Evolutionary conservation across 495 filamentous ascomycete genomes (phyloP).

Genomic region (Neurospora sp.): DNA sequence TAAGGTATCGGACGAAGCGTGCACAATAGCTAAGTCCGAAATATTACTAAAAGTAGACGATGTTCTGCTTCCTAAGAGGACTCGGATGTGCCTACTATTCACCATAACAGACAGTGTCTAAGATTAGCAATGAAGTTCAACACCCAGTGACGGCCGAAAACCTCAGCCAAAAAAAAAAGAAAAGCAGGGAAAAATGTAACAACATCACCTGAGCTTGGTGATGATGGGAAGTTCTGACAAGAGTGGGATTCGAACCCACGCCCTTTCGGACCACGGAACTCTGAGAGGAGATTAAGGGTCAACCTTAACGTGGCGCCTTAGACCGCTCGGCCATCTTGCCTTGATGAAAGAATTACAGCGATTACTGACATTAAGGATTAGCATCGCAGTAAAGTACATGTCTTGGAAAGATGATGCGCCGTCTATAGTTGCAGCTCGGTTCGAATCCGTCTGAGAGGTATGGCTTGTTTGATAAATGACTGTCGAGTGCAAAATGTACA

Average conservation of each 20-base stretch:
- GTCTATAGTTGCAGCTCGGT: background rate
- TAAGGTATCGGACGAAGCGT: too few species aligned
- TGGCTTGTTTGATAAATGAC: background rate
- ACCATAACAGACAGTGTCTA: too few species aligned
- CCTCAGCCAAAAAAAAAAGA: background rate
- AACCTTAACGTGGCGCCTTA: background rate
- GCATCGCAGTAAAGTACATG: background rate
- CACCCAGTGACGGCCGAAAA: background rate
- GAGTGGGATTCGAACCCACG: constrained; percentile 30
- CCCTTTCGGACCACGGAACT: constrained; percentile 22
- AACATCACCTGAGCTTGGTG: background rate
- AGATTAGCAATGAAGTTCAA: background rate
- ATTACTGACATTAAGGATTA: background rate
- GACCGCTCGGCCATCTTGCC: background rate
- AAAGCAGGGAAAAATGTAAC: background rate
- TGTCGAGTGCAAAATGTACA: background rate
- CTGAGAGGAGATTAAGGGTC: background rate
- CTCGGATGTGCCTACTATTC: too few species aligned
- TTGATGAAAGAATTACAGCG: background rate
- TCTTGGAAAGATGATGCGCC: background rate
- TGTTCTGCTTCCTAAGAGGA: too few species aligned
- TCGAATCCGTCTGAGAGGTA: background rate
- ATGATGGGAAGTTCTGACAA: constrained; percentile 4
- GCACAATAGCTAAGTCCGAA: too few species aligned
- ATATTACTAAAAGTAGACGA: too few species aligned